Evolutionary conservation across 1,139 yeast species (phyloP).

Genomic region (Saccharomyces hybrid): DNA sequence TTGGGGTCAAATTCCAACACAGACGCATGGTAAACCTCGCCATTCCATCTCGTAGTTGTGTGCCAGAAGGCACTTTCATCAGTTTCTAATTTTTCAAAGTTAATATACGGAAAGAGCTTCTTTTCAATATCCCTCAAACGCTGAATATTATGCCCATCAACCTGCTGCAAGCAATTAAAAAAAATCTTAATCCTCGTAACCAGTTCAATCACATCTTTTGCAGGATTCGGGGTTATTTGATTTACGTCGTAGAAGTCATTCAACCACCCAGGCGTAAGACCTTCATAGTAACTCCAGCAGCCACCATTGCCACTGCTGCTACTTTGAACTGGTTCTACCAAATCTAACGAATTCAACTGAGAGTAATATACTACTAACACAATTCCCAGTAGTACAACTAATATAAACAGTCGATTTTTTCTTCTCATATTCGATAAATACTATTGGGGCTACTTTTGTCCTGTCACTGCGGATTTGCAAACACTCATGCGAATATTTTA

Average conservation of each 20-base stretch:
- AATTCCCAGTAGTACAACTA: not conserved
- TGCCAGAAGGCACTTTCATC: not conserved
- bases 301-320: not conserved
- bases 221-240: not conserved
- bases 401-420: not conserved
- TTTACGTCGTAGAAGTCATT: not conserved
- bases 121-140: not conserved
- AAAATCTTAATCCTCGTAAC: not conserved
- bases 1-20: not conserved
- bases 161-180: not conserved
- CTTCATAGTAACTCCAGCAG: not conserved
- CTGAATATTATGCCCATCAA: not conserved
- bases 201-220: not conserved
- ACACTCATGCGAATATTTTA: not conserved
- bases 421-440: not conserved
- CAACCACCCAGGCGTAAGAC: not conserved
- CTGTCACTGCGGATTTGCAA: not conserved
- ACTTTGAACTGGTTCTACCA: not conserved
- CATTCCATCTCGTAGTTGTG: not conserved
- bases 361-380: not conserved
- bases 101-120: not conserved
- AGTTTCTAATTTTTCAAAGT: not conserved
- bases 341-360: not conserved
- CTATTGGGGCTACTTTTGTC: not conserved
- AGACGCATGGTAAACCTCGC: not conserved